phyloP scores from a whole-genome alignment of 495 filamentous ascomycete species.

The Penicillium psychrofluorescens region DNA sequence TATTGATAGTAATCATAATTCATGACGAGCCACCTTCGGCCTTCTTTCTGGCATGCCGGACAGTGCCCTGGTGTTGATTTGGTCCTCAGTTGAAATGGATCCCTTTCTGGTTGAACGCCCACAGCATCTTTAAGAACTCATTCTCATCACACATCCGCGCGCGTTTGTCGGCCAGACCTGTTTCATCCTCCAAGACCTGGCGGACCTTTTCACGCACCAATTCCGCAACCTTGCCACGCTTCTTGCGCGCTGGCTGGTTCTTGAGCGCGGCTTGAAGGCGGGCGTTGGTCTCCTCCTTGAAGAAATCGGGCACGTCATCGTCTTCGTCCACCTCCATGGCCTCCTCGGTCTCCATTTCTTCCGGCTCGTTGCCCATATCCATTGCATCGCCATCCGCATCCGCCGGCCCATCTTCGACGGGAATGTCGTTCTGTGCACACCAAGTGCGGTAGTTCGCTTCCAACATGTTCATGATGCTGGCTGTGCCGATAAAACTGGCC shows the following conservation, averaged over 20 bases:
- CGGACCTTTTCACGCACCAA: constrained; percentile 76
- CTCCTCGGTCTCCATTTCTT: constrained; percentile 35
- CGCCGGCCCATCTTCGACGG: constrained; percentile 61
- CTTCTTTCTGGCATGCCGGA: constrained; percentile 5
- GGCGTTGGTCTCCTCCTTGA: constrained; percentile 56
- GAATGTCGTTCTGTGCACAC: constrained; percentile 76
- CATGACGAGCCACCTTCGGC: constrained; percentile 15
- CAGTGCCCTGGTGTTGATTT: constrained; percentile 1
- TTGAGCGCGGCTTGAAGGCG: constrained; percentile 33
- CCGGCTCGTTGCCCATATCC: constrained; percentile 37
- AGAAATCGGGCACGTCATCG: constrained; percentile 66
- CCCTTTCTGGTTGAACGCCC: constrained; percentile 80
- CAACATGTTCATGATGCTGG: constrained; percentile 70
- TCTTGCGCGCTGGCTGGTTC: constrained; percentile 49
- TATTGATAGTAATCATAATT: constrained; percentile 35
- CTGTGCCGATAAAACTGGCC: constrained; percentile 66
- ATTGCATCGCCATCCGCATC: constrained; percentile 34
- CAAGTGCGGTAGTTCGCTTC: constrained; percentile 82
- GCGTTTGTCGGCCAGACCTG: constrained; percentile 69
- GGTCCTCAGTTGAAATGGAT: constrained; percentile 76
- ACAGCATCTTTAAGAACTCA: constrained; percentile 72
- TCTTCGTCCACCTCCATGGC: constrained; percentile 51
- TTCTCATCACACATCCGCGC: constrained; percentile 83
- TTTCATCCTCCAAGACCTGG: constrained; percentile 70
- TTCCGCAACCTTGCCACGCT: constrained; percentile 67